phyloP scores from a whole-genome alignment of 2,329 filamentous ascomycete genomes.

The Penicillium sp. region DNA sequence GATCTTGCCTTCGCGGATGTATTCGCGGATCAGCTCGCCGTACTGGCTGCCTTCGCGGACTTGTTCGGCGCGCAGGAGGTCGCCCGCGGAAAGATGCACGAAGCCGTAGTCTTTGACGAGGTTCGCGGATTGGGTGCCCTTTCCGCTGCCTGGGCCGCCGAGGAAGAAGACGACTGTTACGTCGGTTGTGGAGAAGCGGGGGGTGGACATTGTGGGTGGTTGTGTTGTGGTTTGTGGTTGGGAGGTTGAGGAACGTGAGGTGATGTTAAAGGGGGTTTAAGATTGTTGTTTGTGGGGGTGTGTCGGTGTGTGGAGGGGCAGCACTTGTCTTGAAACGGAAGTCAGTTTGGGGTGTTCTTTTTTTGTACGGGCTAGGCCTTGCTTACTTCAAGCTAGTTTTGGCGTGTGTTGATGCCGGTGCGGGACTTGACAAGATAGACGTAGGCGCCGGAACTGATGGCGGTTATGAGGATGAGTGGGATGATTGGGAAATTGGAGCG shows the following conservation, averaged over 20 bases:
- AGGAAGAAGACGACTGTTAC: constrained; percentile 97
- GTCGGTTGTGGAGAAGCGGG: constrained; percentile 73
- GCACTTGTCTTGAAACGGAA: constrained; percentile 13
- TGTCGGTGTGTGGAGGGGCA: constrained; percentile 37
- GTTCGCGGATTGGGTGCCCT: constrained; percentile 91
- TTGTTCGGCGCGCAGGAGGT: constrained; percentile 91
- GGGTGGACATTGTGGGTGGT: constrained; percentile 44
- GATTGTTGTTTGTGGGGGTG: constrained; percentile 49
- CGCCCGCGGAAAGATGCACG: constrained; percentile 88
- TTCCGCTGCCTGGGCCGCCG: constrained; percentile 90
- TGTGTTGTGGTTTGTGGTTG: neutral
- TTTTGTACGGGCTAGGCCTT: neutral
- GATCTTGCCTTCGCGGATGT: constrained; percentile 92
- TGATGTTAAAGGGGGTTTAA: neutral
- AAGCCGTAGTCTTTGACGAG: constrained; percentile 87
- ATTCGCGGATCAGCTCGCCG: constrained; percentile 85
- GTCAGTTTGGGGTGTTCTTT: neutral
- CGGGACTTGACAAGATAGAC: constrained; percentile 51
- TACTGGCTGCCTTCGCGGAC: constrained; percentile 81
- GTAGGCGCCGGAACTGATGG: constrained; percentile 51
- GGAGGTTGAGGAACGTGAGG: neutral
- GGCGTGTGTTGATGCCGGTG: constrained; percentile 26
- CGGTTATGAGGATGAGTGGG: constrained; percentile 46
- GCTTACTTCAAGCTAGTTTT: constrained; percentile 11
- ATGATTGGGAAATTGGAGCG: constrained; percentile 42